These are phyloP conservation scores for Neurospora sp. DNA, from an alignment of 495 filamentous ascomycete genomes.

Conservation along the genomic window DNA sequence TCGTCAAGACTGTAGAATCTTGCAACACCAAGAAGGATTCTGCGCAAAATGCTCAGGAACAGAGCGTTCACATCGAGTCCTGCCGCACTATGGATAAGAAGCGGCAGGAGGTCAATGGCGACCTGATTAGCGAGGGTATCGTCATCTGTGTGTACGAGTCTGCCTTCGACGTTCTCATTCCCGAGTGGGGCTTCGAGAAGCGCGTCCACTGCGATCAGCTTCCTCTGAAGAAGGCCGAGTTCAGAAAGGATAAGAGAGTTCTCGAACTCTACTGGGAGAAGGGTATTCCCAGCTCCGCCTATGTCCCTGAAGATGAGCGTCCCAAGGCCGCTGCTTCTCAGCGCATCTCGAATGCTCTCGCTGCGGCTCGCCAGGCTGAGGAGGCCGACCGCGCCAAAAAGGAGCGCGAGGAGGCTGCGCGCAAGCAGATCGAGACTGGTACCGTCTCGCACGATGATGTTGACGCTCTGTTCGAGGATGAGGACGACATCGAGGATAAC, in stretches of 20 bases:
- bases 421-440: constrained; percentile 86
- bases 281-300: constrained; percentile 90
- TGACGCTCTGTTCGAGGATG: constrained; percentile 72
- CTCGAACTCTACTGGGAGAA: constrained; percentile 99
- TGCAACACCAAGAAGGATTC: constrained; percentile 99
- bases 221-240: constrained; percentile 96
- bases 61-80: constrained; percentile 96
- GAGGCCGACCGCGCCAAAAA: constrained; percentile 67
- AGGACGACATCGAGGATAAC: constrained; percentile 69
- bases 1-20: constrained; percentile 87
- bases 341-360: constrained; percentile 61
- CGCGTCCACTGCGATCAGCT: constrained; percentile 97
- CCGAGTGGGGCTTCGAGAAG: constrained; percentile 98
- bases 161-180: constrained; percentile 95
- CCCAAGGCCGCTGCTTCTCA: constrained; percentile 64
- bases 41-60: constrained; percentile 92
- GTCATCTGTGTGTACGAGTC: constrained; percentile 98
- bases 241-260: constrained; percentile 85
- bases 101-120: constrained; percentile 72
- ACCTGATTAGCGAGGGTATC: constrained; percentile 93
- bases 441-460: constrained; percentile 84
- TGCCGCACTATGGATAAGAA: constrained; percentile 90
- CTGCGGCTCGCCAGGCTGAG: constrained; percentile 68
- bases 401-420: constrained; percentile 76
- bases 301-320: constrained; percentile 93